Percentiles rank a stretch among this genome's conserved stretches.
These are phyloP conservation scores for Cicer chorassanicum DNA, from an alignment of 306 rosid genomes.

Conservation along the genomic window DNA sequence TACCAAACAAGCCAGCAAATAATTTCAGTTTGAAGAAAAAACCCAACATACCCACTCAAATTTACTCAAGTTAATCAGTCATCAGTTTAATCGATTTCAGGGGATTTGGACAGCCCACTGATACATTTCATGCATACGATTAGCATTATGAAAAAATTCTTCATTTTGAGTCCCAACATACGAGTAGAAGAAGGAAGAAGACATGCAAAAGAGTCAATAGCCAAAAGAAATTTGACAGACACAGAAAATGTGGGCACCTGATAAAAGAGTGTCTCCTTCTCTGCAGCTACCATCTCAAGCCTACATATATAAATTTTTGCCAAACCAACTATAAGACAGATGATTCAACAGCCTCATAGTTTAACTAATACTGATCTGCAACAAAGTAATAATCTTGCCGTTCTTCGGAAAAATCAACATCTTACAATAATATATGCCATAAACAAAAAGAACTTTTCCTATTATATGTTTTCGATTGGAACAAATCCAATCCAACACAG, in stretches of 20 bases:
- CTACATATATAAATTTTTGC: conserved; percentile 52
- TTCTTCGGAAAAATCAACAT: conserved; percentile 9
- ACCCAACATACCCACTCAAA: conserved; percentile 35
- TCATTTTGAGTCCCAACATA: conserved; percentile 38
- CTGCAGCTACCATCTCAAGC: conserved; percentile 75
- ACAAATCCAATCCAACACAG: conserved; percentile 34
- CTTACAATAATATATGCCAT: conserved; percentile 22
- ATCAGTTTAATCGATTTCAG: conserved; percentile 35
- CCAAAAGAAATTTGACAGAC: conserved; percentile 41
- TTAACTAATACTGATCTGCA: conserved; percentile 23
- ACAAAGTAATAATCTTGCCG: conserved; percentile 17
- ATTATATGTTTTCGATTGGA: conserved; percentile 21
- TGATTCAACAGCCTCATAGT: conserved; percentile 34
- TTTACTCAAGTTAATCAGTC: conserved; percentile 37
- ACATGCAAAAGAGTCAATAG: conserved; percentile 26
- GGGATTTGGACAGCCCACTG: conserved; percentile 38
- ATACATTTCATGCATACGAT: conserved; percentile 39
- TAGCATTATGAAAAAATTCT: conserved; percentile 11
- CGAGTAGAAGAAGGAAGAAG: conserved; percentile 27
- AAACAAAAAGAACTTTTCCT: conserved; percentile 15
- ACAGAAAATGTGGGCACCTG: conserved; percentile 58
- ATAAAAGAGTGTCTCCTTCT: conserved; percentile 81
- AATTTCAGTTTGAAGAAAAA: conserved; percentile 37
- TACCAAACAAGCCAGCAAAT: conserved; percentile 33
- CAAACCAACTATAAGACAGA: conserved; percentile 37